A percentile compares a stretch with the other conserved stretches of the same genome.
These are phyloP conservation scores for Saccharum spontaneum DNA, from an alignment of 176 grass and related monocot species.

Conservation along the genomic window DNA sequence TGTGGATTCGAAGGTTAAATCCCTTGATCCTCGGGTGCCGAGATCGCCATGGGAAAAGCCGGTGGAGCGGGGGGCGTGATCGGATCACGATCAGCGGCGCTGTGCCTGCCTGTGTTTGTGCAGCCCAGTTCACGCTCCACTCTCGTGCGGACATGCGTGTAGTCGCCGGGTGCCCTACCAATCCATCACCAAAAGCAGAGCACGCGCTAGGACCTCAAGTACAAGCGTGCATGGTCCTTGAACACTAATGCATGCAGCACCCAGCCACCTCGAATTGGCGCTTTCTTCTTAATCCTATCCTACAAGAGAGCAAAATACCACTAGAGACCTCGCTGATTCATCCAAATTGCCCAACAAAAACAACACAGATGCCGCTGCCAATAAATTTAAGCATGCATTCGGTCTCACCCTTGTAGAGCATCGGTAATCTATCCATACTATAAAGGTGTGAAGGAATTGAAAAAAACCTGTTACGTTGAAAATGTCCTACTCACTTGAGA, in stretches of 20 bases:
- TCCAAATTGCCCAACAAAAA: no score
- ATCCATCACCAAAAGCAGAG: conserved; percentile 39
- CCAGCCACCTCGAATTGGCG: no score
- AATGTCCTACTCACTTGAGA: no score
- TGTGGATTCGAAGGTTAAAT: conserved; percentile 52
- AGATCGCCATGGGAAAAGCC: conserved; percentile 7
- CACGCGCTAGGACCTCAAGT: conserved; percentile 38
- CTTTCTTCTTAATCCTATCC: no score
- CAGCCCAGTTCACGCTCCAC: conserved; percentile 53
- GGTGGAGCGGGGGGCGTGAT: background rate
- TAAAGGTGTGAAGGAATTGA: no score
- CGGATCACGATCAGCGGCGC: conserved; percentile 11
- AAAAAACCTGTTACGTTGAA: no score
- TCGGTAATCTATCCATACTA: no score
- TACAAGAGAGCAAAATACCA: no score
- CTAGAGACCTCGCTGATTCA: no score
- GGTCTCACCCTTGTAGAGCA: no score
- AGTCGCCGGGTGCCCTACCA: conserved; percentile 30
- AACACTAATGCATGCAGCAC: background rate
- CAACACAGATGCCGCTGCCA: no score
- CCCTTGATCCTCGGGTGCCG: conserved; percentile 9
- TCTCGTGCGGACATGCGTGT: background rate
- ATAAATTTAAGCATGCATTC: no score
- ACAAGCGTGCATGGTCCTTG: background rate
- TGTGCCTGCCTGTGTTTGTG: background rate